phyloP scores from a whole-genome alignment of 2,329 filamentous ascomycete genomes.

The Aaosphaeria arxii region DNA sequence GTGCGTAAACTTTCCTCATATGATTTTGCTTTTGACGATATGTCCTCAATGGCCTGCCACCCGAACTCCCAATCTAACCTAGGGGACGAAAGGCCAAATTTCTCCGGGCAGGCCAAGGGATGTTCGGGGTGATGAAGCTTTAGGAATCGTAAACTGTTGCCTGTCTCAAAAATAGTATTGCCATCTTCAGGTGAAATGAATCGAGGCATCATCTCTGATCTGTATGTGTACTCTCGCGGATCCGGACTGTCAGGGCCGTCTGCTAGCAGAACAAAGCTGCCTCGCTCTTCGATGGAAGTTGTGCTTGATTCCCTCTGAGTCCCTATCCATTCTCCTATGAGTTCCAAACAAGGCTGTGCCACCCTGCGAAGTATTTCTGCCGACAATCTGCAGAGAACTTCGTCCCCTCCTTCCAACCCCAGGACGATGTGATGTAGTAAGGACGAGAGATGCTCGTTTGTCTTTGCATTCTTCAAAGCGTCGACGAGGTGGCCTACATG shows the following conservation, averaged over 20 bases:
- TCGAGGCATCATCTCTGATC: conserved; percentile 63
- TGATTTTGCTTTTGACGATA: conserved; percentile 58
- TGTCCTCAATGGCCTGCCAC: conserved; percentile 64
- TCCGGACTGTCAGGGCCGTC: conserved; percentile 19
- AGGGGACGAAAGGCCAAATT: conserved; percentile 53
- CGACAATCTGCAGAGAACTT: conserved; percentile 61
- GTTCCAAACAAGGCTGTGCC: conserved; percentile 64
- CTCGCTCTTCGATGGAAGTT: conserved; percentile 21
- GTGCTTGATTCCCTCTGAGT: conserved; percentile 45
- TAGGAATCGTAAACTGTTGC: conserved; percentile 71
- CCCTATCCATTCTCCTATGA: conserved; percentile 73
- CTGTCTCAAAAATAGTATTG: conserved; percentile 73
- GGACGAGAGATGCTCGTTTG: conserved; percentile 37
- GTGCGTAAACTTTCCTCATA: conserved; percentile 47
- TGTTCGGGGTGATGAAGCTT: conserved; percentile 69
- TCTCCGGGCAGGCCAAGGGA: conserved; percentile 57
- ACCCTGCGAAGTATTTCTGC: conserved; percentile 64
- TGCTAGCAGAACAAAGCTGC: conserved; percentile 27
- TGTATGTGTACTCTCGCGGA: conserved; percentile 58
- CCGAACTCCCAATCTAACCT: conserved; percentile 66
- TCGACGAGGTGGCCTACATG: conserved; percentile 53
- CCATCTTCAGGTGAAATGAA: conserved; percentile 72
- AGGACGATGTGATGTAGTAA: conserved; percentile 35
- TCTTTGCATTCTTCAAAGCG: conserved; percentile 41
- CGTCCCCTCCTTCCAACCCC: conserved; percentile 61